Evolutionary conservation across 2,329 filamentous ascomycete genomes (phyloP).

Genomic region (Colletotrichum sidae): DNA sequence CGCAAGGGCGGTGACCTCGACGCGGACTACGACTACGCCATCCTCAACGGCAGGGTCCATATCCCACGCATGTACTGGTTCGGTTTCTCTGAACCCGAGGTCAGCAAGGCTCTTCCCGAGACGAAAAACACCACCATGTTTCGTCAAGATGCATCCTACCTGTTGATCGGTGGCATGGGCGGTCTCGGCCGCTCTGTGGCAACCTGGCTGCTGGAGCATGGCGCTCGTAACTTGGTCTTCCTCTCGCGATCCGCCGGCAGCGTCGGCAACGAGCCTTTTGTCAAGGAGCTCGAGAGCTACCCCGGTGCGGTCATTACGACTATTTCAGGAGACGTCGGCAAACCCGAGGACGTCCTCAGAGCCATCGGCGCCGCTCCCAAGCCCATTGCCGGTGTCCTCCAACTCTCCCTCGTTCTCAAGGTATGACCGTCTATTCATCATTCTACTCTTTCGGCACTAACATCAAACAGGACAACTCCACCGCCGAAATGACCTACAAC

Average conservation of each 20-base stretch:
- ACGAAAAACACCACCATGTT: slow-evolving; percentile 36
- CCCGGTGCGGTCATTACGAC: slow-evolving; percentile 2
- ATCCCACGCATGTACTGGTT: slow-evolving; percentile 40
- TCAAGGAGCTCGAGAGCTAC: slow-evolving; percentile 39
- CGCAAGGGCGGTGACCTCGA: slow-evolving; percentile 34
- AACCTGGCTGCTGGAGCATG: slow-evolving; percentile 45
- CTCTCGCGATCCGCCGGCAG: slow-evolving; percentile 42
- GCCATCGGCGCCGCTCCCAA: slow-evolving; percentile 4
- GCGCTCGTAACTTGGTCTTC: slow-evolving; percentile 44
- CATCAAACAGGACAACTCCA: slow-evolving; percentile 7
- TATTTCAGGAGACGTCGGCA: slow-evolving; percentile 25
- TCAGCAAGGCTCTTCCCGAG: slow-evolving; percentile 42
- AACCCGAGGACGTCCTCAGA: background rate
- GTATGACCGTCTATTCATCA: too few species aligned
- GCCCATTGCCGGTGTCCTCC: slow-evolving; percentile 24
- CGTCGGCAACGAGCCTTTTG: slow-evolving; percentile 19
- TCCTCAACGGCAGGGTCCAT: slow-evolving; percentile 42
- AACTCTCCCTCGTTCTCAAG: slow-evolving; percentile 13
- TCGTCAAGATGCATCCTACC: slow-evolving; percentile 38
- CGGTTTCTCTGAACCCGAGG: slow-evolving; percentile 17
- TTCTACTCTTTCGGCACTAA: too few species aligned
- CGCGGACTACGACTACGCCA: slow-evolving; percentile 47
- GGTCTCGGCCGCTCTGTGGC: slow-evolving; percentile 46
- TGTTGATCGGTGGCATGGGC: slow-evolving; percentile 47
- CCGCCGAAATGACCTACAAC: slow-evolving; percentile 47